Base-by-base conservation (phyloP, 2,329 filamentous ascomycete species). In the Emergomyces orientalis region DNA sequence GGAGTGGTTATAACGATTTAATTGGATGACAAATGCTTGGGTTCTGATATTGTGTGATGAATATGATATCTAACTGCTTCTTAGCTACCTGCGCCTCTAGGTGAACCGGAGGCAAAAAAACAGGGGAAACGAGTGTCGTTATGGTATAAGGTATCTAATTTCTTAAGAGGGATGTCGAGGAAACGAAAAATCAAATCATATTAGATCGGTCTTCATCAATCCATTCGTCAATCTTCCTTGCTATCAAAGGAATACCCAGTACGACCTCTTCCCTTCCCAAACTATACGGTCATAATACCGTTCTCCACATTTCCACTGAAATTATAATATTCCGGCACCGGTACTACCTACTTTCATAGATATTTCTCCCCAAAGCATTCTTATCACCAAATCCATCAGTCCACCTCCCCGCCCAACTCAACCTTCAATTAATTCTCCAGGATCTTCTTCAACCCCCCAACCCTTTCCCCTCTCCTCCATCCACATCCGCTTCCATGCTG, bases 401-500 rank as follows among this genome's bases (percentile, higher is more conserved):
- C 3, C 30, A 34, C 14, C 4, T 54, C 34, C 30, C 9, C 9
- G 8, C 11, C 32, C 19, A 39, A 37, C 22, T 41, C 19, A 41
- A 37, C 34, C 34, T 17, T 19, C 8, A 13, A n/a, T 43, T 30
- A 25, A 27, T 22, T 0, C 25, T 58, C 14, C 56, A n/a, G 19
- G 4, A 30, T 2, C 41, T 14, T 9, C 27, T 45, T 25, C 30
- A 41, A 30, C 8, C 22, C 2, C 25, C 17, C 22, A 55, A 27
- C 34, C 49, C 51, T 27, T 5, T 55, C 32, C 49, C 49, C 8
- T 41, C 60, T 43, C 60, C 60, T 3, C 69, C 69, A 59, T 71
- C 69, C 22, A 69, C 51, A 62, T 70, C 69, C 9, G 43, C 58
- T 51, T 55, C 61, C 54, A 63, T 51, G 57, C 37, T 63, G 64